Evolutionary conservation across 1,284 basidiomycete genomes (phyloP), one percentile per base, ranked within the genome.

Genomic region (Fomitiporia mediterranea): DNA sequence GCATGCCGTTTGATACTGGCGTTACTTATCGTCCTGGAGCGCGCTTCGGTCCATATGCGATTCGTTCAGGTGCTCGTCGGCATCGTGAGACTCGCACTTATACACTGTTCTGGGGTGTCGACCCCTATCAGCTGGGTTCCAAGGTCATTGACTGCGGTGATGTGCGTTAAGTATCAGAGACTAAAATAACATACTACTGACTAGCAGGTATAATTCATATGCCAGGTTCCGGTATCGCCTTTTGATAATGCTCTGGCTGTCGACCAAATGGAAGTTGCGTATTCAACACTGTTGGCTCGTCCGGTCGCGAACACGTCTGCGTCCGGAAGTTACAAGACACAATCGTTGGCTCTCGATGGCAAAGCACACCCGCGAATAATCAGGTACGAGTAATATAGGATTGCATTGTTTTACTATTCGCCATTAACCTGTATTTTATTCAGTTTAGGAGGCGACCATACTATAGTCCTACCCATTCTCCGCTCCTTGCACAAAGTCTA

Each of bases 101-200:
- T 63, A 86, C 84, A 0, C 66, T 88, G 56, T 72, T 83, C 7
- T 86, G 86, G 85, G 76, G 76, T n/a, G 75, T 72, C 46, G 81
- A 86, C 63, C 88, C 88, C 2, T 91, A 84, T 63, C 68, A 72
- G 9, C 70, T 72, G 42, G 81, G 78, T 8, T 70, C 74, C 28
- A 83, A 76, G 59, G 73, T 91, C 56, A 66, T 91, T n/a, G 89
- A 92, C 63, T 92, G 90, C 61, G 90, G 89, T 54, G 89, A 92
- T 69, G 85, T 87, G 63, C 38, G 48, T 50, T 43, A 9, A 39
- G 23, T 6, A 21, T 43, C 42, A 21, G n/a, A n/a, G n/a, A n/a
- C n/a, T n/a, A n/a, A n/a, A n/a, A n/a, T n/a, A n/a, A n/a, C n/a
- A n/a, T n/a, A n/a, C n/a, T n/a, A n/a, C n/a, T n/a, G n/a, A n/a